Evolutionary conservation across 768 basidiomycete genomes (phyloP), one percentile per base, ranked within the genome.

Genomic region (Tricholoma flavovirens): DNA sequence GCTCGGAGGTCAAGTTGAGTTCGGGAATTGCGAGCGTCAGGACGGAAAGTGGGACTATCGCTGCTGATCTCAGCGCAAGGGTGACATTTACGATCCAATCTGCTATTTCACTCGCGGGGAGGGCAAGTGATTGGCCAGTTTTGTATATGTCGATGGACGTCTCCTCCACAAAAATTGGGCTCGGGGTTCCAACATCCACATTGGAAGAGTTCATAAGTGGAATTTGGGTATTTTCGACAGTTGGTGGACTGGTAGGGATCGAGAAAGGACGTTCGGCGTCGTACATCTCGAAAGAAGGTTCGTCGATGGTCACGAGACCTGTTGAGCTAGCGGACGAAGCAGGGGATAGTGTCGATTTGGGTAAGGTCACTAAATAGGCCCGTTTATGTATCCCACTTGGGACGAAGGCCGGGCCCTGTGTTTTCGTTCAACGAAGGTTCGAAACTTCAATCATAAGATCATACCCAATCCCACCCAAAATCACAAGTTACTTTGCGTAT

Each of bases 381-480:
- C 49, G 64, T 35, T 59, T 56, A 22, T 56, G 67, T 59, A 19
- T 32, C 40, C 56, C 32, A 55, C 15, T 57, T 68, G 55, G 38
- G 70, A 64, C 51, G 30, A 12, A 81, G 65, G 81, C 83, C 36
- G 81, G 82, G 15, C 77, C 80, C 81, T 81, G 26, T 29, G 26
- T 26, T 24, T 26, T 26, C 12, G 12, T 26, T 15, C 2, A 26
- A 26, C 24, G 45, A 45, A 5, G 15, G 43, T 14, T 26, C 3
- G 29, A 49, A 30, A 30, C 8, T 17, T 14, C 5, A 24, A 49
- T 5, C 7, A 10, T 11, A 29, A 22, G 19, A 3, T 54, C 65
- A 22, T 56, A 82, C 79, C 82, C 81, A 83, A 65, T 84, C 82
- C 81, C 82, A 84, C 1, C 83, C 82, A 57, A 82, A 84, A 62